Evolutionary conservation across 805 yeast species (phyloP).

Genomic region (Ogataea methanolica): DNA sequence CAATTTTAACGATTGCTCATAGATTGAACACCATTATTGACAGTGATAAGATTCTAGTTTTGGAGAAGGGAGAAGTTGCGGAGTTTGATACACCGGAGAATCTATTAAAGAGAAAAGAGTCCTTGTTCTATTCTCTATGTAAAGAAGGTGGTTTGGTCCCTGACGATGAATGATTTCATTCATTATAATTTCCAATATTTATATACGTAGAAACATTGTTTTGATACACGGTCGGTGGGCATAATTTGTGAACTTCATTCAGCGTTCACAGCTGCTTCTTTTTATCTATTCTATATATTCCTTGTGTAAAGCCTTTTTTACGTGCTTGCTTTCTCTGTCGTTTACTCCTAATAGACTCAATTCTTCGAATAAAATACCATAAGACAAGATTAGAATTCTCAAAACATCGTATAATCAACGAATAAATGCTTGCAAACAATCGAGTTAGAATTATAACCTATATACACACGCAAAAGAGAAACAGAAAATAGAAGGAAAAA

Average conservation of each 20-base stretch:
- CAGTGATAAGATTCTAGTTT: conserved; percentile 69
- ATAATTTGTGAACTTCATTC: too few relatives aligned
- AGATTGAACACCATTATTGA: conserved; percentile 80
- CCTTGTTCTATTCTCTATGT: conserved; percentile 76
- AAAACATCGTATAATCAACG: background rate
- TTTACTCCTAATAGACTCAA: background rate
- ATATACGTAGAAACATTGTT: too few relatives aligned
- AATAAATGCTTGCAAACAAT: background rate
- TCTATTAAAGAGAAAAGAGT: conserved; percentile 58
- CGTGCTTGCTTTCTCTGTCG: too few relatives aligned
- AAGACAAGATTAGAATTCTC: too few relatives aligned
- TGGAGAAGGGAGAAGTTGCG: conserved; percentile 69
- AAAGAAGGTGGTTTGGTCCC: conserved; percentile 62
- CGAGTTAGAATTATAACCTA: too few relatives aligned
- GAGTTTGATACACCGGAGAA: conserved; percentile 72
- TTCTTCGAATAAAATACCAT: background rate
- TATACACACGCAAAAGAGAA: background rate
- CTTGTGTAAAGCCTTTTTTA: too few relatives aligned
- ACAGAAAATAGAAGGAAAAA: background rate
- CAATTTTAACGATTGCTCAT: conserved; percentile 82
- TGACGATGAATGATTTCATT: conserved; percentile 10
- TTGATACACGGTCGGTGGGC: too few relatives aligned
- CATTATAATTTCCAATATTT: background rate
- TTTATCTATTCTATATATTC: too few relatives aligned
- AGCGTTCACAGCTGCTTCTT: too few relatives aligned